Evolutionary conservation across 139 green algal species (phyloP).

Genomic region (Tetradesmus obliquus): DNA sequence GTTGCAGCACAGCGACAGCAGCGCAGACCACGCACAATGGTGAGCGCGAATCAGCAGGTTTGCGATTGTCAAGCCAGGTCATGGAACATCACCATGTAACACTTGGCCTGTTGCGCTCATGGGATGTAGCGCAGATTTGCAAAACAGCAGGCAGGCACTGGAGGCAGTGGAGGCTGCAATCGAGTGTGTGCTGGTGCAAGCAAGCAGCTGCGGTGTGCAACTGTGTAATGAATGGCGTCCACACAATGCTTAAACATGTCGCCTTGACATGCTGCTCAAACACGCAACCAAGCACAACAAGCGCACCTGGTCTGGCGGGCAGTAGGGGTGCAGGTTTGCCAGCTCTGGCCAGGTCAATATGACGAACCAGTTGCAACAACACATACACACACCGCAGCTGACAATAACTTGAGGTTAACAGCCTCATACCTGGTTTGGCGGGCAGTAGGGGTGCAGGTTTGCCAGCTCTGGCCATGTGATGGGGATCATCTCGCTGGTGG

Average conservation of each 20-base stretch:
- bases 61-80: too few relatives aligned
- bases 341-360: conserved; percentile 96
- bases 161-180: too few relatives aligned
- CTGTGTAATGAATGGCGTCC: too few relatives aligned
- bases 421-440: conserved; percentile 77
- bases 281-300: conserved; percentile 60
- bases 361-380: background rate
- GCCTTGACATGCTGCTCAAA: too few relatives aligned
- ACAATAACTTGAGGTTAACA: background rate
- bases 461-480: conserved; percentile 98
- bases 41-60: background rate
- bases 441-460: conserved; percentile 96
- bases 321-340: conserved; percentile 96
- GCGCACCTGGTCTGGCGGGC: conserved; percentile 74
- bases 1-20: conserved; percentile 15
- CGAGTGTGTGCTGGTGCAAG: too few relatives aligned
- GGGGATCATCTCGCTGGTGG: conserved; percentile 98
- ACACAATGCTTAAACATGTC: too few relatives aligned
- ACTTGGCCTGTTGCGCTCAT: too few relatives aligned
- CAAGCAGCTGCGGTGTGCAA: too few relatives aligned
- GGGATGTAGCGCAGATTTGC: too few relatives aligned
- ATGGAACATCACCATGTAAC: conserved; percentile 85
- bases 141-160: too few relatives aligned
- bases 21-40: background rate
- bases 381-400: background rate